Evolutionary conservation across 179 eudicot genomes (phyloP), one percentile per base, ranked within the genome.

Genomic region (Dionaea muscipula): DNA sequence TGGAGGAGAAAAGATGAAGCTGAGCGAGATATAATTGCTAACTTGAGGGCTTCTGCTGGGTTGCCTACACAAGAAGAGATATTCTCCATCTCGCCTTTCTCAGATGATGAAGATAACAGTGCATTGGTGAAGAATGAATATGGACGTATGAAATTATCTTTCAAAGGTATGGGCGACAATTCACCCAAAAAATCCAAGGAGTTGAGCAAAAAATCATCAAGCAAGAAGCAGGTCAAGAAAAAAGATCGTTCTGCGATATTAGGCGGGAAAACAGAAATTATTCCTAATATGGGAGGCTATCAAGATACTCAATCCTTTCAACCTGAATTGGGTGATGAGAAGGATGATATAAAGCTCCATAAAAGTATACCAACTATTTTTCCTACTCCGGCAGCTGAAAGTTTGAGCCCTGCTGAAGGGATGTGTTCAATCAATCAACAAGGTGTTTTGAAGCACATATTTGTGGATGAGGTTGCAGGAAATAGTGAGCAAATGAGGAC

Each of bases 11-110:
- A 77, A 75, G 94, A 87, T 61, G 76, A 75, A 67, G 76, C 73
- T 59, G 98, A 91, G 55, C 74, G 68, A 61, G 94, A 87, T 73
- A 60, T 86, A 57, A 91, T 91, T 52, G 71, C 79, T 57, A 80
- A 75, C 74, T 68, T 91, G 78, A 78, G 98, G 69, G 91, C 83
- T 58, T 94, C 88, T 68, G 94, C 94, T 61, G 98, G 98, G 36
- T 73, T 91, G 70, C 95, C 98, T 31, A 78, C 83, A 54, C 80
- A 84, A 68, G 98, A 86, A 28, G 95, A 91, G 61, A 80, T 84
- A 55, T 91, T 80, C 79, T 76, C 84, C 39, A 80, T 86, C 53
- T 76, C 87, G n/a, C 97, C 97, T 40, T 90, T 80, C 69, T 86
- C 95, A 24, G 98, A 87, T 71, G 98, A 87, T 67, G 98, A 91